Evolutionary conservation across 257 asterid species (phyloP).

Genomic region (Solanum pennellii): DNA sequence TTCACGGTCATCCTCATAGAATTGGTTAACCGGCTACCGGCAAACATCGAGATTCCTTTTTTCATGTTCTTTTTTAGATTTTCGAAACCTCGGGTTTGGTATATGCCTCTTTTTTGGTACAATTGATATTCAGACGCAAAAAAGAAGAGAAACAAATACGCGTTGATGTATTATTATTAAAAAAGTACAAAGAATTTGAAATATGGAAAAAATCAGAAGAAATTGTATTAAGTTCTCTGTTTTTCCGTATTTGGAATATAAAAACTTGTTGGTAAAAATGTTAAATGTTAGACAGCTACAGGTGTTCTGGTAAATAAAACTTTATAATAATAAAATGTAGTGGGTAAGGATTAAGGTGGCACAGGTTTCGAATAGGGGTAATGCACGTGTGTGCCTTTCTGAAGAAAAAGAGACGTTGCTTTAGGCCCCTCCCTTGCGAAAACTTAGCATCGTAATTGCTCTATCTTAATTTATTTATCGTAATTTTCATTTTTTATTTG

Average conservation of each 20-base stretch:
- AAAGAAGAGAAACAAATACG: background rate
- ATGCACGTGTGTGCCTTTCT: conserved; percentile 40
- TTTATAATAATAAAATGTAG: background rate
- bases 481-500: background rate
- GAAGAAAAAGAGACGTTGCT: conserved; percentile 15
- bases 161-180: background rate
- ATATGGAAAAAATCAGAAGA: background rate
- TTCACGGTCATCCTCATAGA: conserved; percentile 29
- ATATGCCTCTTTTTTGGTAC: conserved; percentile 16
- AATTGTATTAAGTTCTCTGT: background rate
- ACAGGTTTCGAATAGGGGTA: conserved; percentile 21
- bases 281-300: background rate
- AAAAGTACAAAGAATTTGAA: background rate
- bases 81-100: conserved; percentile 41
- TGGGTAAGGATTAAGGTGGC: conserved; percentile 10
- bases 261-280: background rate
- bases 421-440: conserved; percentile 9
- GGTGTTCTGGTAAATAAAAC: background rate
- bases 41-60: conserved; percentile 44
- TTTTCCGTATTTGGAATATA: background rate
- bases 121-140: conserved; percentile 12
- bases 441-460: background rate
- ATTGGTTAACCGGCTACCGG: conserved; percentile 13
- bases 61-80: conserved; percentile 7
- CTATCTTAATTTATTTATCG: background rate